Evolutionary conservation across 192 early-diverging fungal genomes (phyloP).

Genomic region (Coemansia sp.): DNA sequence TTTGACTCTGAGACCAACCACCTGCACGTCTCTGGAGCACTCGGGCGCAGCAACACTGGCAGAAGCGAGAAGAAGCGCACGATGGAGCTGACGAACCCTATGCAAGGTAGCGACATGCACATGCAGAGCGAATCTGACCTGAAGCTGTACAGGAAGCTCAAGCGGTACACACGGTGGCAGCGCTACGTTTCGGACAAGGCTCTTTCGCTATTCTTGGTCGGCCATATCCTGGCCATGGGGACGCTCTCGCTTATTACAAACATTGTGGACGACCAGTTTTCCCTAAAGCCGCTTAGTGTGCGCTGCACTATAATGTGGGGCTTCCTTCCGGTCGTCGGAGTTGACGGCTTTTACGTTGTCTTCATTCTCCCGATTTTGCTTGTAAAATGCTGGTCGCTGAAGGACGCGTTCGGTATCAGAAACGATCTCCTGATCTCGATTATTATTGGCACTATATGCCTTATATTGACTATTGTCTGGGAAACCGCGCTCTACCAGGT

Average conservation of each 20-base stretch:
- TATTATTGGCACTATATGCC: conserved; percentile 15
- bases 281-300: conserved; percentile 21
- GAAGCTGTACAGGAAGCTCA: conserved; percentile 27
- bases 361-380: conserved; percentile 32
- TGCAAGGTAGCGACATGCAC: conserved; percentile 6
- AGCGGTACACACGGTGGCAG: conserved; percentile 39
- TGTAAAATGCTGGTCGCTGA: conserved; percentile 33
- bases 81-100: conserved; percentile 7
- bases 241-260: conserved; percentile 38
- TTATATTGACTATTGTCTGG: conserved; percentile 31
- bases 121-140: conserved; percentile 9
- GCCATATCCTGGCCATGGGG: conserved; percentile 11
- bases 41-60: background rate
- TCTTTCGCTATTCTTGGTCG: conserved; percentile 18
- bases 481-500: conserved; percentile 22
- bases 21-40: background rate
- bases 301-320: conserved; percentile 40
- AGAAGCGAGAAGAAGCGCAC: conserved; percentile 27
- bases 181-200: conserved; percentile 27
- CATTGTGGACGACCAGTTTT: conserved; percentile 42
- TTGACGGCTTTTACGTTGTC: conserved; percentile 18
- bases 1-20: conserved; percentile 15
- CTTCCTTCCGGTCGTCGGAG: conserved; percentile 21
- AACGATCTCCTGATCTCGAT: conserved; percentile 41
- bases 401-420: conserved; percentile 47